These are phyloP conservation scores for Cryptococcus wingfieldii DNA, from an alignment of 1,284 basidiomycete genomes.

Conservation along the genomic window DNA sequence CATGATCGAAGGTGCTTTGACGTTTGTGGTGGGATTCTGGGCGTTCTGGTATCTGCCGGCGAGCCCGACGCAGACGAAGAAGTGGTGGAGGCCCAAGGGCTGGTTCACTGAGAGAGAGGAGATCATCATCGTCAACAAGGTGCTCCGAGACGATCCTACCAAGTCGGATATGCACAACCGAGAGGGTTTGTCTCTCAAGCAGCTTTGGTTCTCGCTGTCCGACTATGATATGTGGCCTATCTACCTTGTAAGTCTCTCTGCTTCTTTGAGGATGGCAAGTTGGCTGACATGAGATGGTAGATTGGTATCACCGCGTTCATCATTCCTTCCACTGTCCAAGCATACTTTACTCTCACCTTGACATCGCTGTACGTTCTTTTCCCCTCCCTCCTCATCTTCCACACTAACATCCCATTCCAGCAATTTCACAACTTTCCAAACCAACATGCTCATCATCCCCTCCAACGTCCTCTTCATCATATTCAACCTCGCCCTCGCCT, in stretches of 20 bases:
- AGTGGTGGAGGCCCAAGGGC: conserved; percentile 57
- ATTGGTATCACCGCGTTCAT: conserved; percentile 32
- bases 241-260: conserved; percentile 28
- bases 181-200: conserved; percentile 35
- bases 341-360: conserved; percentile 58
- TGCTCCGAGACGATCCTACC: conserved; percentile 49
- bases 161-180: conserved; percentile 48
- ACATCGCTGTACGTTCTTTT: conserved; percentile 42
- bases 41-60: conserved; percentile 43
- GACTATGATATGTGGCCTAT: conserved; percentile 56
- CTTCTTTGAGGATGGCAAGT: conserved; percentile 9
- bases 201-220: conserved; percentile 56
- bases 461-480: conserved; percentile 33
- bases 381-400: conserved; percentile 1
- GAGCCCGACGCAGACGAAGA: conserved; percentile 42
- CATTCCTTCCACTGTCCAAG: conserved; percentile 28
- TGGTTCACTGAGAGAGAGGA: conserved; percentile 58
- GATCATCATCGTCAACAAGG: conserved; percentile 50
- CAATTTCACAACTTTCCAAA: conserved; percentile 59
- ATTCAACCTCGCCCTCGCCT: conserved; percentile 34
- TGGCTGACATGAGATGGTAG: conserved; percentile 50
- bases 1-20: conserved; percentile 17
- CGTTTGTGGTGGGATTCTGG: conserved; percentile 32
- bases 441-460: conserved; percentile 59
- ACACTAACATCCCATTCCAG: conserved; percentile 19